Conservation (phyloP, 495 filamentous ascomycete species). For the Apiosordaria backusii region DNA sequence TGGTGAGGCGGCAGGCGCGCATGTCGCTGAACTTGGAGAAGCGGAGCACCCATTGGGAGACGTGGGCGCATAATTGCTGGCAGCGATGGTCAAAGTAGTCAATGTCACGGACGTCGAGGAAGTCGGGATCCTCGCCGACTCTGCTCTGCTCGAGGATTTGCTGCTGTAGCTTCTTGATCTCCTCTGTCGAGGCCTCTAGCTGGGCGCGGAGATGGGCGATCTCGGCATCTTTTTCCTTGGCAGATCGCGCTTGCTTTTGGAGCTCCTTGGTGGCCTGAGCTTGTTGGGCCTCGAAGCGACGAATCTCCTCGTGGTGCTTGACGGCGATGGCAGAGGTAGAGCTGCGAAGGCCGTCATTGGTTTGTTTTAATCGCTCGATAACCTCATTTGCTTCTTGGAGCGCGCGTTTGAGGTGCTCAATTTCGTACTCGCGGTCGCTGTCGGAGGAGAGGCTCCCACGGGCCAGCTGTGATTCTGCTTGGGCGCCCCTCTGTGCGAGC, state of each 20-base stretch:
- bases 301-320: slow-evolving; percentile 62
- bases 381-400: slow-evolving; percentile 77
- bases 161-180: slow-evolving; percentile 76
- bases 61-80: slow-evolving; percentile 86
- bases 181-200: slow-evolving; percentile 69
- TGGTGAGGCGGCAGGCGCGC: slow-evolving; percentile 72
- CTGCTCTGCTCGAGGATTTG: slow-evolving; percentile 58
- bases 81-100: slow-evolving; percentile 95
- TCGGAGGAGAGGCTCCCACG: slow-evolving; percentile 45
- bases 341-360: slow-evolving; percentile 76
- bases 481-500: slow-evolving; percentile 65
- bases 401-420: slow-evolving; percentile 71
- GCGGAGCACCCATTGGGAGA: slow-evolving; percentile 92
- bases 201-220: slow-evolving; percentile 72
- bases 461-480: slow-evolving; percentile 53
- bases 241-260: slow-evolving; percentile 54
- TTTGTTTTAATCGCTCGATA: slow-evolving; percentile 67
- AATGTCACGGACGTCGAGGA: slow-evolving; percentile 78
- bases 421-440: slow-evolving; percentile 71
- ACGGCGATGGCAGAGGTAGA: slow-evolving; percentile 69
- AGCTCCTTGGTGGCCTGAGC: slow-evolving; percentile 57
- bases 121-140: slow-evolving; percentile 59
- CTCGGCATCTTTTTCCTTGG: slow-evolving; percentile 79
- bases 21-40: slow-evolving; percentile 96
- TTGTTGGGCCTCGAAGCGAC: slow-evolving; percentile 53